A percentile compares a stretch with the other conserved stretches of the same genome.
Evolutionary conservation across 495 filamentous ascomycete genomes (phyloP).

Genomic region (Talaromyces thailandensis): DNA sequence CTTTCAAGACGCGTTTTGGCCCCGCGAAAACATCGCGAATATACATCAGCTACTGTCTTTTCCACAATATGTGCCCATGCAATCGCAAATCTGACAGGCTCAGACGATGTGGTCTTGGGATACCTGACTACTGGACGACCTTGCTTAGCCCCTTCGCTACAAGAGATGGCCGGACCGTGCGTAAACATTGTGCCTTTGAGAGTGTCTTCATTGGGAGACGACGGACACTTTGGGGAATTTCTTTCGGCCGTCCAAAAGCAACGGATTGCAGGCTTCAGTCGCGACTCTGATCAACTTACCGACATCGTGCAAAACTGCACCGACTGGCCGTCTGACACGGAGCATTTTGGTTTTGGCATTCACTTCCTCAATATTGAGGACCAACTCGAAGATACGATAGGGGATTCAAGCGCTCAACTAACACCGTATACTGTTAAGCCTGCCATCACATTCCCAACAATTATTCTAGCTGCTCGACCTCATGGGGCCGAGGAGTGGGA

Average conservation of each 20-base stretch:
- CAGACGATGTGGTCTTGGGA: slow-evolving; percentile 35
- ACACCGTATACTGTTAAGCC: too few relatives aligned
- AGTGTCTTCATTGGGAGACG: not conserved
- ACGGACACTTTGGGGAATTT: not conserved
- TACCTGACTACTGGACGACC: slow-evolving; percentile 23
- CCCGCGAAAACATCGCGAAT: slow-evolving; percentile 8
- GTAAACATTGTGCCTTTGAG: slow-evolving; percentile 36
- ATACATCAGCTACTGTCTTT: slow-evolving; percentile 20
- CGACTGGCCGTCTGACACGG: too few relatives aligned
- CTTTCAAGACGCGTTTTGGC: slow-evolving; percentile 7
- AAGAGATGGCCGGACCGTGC: slow-evolving; percentile 31
- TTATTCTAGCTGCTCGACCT: too few relatives aligned
- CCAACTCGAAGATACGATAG: too few relatives aligned
- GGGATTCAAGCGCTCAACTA: too few relatives aligned
- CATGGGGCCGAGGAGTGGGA: too few relatives aligned
- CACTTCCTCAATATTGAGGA: too few relatives aligned
- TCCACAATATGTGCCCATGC: slow-evolving; percentile 37
- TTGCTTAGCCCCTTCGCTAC: slow-evolving; percentile 18
- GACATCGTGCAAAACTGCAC: too few relatives aligned
- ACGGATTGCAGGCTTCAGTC: too few relatives aligned
- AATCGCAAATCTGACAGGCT: slow-evolving; percentile 28
- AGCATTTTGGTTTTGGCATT: too few relatives aligned
- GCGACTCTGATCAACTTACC: too few relatives aligned
- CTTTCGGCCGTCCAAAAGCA: not conserved
- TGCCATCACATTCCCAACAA: too few relatives aligned